phyloP scores from a whole-genome alignment of 805 yeast genomes.

The Kuraishia capsulata region DNA sequence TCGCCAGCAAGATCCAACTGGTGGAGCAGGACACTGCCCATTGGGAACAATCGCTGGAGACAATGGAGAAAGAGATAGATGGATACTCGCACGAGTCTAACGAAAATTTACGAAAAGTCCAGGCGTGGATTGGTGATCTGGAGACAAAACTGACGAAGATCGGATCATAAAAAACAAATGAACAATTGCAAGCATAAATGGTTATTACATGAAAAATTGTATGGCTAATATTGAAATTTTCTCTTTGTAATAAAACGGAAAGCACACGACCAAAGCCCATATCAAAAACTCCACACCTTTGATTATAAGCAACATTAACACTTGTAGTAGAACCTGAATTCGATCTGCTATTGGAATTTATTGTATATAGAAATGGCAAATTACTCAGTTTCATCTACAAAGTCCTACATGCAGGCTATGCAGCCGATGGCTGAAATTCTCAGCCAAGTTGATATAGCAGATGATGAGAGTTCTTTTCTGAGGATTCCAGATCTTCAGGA shows the following conservation, averaged over 20 bases:
- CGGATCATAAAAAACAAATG: too few species aligned
- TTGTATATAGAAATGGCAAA: too few species aligned
- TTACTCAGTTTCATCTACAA: conserved; percentile 54
- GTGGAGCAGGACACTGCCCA: neutral
- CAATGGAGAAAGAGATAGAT: neutral
- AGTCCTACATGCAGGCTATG: conserved; percentile 76
- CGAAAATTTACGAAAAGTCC: neutral
- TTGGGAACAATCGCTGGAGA: neutral
- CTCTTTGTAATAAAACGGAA: too few species aligned
- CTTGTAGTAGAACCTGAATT: too few species aligned
- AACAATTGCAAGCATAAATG: too few species aligned
- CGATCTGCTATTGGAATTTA: too few species aligned
- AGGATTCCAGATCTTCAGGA: conserved; percentile 22
- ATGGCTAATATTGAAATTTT: too few species aligned
- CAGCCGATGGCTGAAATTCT: conserved; percentile 51
- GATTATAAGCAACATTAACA: too few species aligned
- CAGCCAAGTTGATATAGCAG: conserved; percentile 19
- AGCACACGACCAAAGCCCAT: too few species aligned
- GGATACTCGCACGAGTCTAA: neutral
- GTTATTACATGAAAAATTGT: too few species aligned
- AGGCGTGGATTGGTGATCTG: neutral
- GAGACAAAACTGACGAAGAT: neutral
- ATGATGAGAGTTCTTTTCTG: conserved; percentile 8
- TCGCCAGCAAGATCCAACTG: neutral
- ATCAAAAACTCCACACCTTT: too few species aligned